Evolutionary conservation across 768 basidiomycete genomes (phyloP), one percentile per base, ranked within the genome.

Genomic region (Tricholoma sp.): DNA sequence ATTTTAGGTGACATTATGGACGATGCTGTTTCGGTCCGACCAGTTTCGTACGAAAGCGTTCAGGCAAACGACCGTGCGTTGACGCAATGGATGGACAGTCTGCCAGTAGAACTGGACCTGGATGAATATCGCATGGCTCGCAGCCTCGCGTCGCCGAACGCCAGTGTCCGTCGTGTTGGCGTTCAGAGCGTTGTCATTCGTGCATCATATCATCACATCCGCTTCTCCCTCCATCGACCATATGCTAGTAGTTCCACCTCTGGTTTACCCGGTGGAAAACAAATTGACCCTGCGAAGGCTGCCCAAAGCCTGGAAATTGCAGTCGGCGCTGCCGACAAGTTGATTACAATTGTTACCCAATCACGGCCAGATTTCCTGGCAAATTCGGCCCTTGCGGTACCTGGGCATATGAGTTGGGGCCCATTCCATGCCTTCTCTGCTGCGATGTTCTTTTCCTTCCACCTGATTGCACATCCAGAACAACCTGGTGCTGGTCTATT

Each of bases 371-470:
- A 90, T 66, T 88, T 88, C 68, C 74, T 89, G 31, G 81, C 83
- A 35, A 88, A 84, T 54, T 79, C 82, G 12, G 79, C 85, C 16
- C 72, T 85, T 58, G 82, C 86, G 8, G 86, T 90, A 7, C 89
- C 88, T 32, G 89, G 88, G 2, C 90, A 93, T 70, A 85, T 92
- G 81, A 84, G 83, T 62, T 90, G 88, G 85, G 86, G 85, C 4
- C 88, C 89, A 0, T 89, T 88, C 73, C 89, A 93, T 66, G 83
- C 86, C 63, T 92, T 92, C 75, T 86, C 86, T 50, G 89, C 91
- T 18, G 88, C 88, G 50, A 91, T 92, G 85, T 92, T 92, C 73
- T 91, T 92, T 79, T 88, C 88, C n/a, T 91, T 91, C 73, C 89
- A 92, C 64, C 79, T 92, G 50, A 86, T 91, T 64, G 81, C 85